Percentiles rank a stretch among this genome's conserved stretches.
phyloP scores from a whole-genome alignment of 352 stramenopile species.

The Pythium folliculosum region DNA sequence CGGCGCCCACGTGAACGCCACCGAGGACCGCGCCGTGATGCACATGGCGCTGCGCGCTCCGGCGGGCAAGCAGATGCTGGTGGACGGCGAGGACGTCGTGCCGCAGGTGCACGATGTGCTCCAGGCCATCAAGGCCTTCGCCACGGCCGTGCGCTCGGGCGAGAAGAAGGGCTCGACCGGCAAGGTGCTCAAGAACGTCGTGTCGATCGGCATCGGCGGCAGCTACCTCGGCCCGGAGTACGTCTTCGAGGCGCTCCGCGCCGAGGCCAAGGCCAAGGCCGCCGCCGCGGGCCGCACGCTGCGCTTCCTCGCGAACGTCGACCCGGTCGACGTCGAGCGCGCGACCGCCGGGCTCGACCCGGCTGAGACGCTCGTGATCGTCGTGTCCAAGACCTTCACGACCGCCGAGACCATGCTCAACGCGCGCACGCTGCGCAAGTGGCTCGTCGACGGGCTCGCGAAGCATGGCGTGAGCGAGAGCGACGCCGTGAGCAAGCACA shows the following conservation, averaged over 20 bases:
- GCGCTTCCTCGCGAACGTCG: constrained; percentile 97
- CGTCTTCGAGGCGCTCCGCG: constrained; percentile 93
- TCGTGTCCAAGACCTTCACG: constrained; percentile 99
- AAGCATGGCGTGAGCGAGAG: constrained; percentile 78
- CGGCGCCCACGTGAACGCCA: constrained; percentile 96
- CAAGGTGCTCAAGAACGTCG: constrained; percentile 94
- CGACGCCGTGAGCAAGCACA: constrained; percentile 93
- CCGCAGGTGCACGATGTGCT: constrained; percentile 95
- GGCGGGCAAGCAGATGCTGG: constrained; percentile 76
- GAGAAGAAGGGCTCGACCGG: constrained; percentile 90
- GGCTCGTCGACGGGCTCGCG: constrained; percentile 93
- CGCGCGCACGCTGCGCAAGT: constrained; percentile 94
- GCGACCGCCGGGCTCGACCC: constrained; percentile 91
- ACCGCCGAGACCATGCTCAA: constrained; percentile 99
- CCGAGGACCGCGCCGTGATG: constrained; percentile 95
- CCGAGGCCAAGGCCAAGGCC: constrained; percentile 85
- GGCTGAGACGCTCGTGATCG: constrained; percentile 95
- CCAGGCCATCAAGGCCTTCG: constrained; percentile 94
- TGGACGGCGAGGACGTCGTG: constrained; percentile 96
- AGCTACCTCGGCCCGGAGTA: constrained; percentile 97
- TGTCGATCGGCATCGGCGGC: constrained; percentile 97
- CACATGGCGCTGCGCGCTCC: constrained; percentile 95
- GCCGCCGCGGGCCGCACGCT: constrained; percentile 86
- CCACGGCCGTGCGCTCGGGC: constrained; percentile 88
- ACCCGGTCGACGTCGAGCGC: constrained; percentile 96